These are phyloP conservation scores for Dactylonectria estremocensis DNA, from an alignment of 2,329 filamentous ascomycete genomes.

Conservation along the genomic window DNA sequence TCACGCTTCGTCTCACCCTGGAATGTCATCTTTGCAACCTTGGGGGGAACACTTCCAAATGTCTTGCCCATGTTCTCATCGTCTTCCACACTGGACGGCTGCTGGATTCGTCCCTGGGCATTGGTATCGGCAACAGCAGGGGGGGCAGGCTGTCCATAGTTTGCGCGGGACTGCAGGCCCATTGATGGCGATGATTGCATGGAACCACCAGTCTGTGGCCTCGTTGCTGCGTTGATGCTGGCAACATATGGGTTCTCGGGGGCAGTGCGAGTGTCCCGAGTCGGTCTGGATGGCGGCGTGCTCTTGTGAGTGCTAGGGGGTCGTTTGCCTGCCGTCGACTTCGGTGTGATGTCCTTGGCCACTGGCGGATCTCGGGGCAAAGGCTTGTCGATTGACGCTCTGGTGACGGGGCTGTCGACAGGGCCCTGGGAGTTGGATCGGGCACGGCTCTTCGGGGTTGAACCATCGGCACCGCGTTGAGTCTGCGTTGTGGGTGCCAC, in stretches of 20 bases:
- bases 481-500: constrained; percentile 93
- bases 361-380: constrained; percentile 71
- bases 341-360: constrained; percentile 60
- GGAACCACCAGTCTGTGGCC: constrained; percentile 88
- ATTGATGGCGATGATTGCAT: constrained; percentile 79
- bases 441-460: constrained; percentile 43
- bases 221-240: constrained; percentile 60
- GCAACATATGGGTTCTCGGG: constrained; percentile 61
- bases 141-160: constrained; percentile 88
- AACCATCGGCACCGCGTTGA: constrained; percentile 71
- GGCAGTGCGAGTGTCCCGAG: constrained; percentile 56
- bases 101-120: constrained; percentile 90
- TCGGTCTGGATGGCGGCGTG: constrained; percentile 43
- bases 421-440: constrained; percentile 60
- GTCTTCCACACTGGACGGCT: constrained; percentile 74
- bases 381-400: constrained; percentile 68
- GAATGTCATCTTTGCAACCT: constrained; percentile 72
- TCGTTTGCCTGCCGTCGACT: constrained; percentile 57
- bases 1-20: constrained; percentile 67
- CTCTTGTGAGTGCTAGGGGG: constrained; percentile 65
- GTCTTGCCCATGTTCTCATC: constrained; percentile 76
- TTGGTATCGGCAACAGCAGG: constrained; percentile 91
- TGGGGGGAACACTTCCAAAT: constrained; percentile 72
- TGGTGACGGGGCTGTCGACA: constrained; percentile 53
- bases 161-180: constrained; percentile 73